Conservation (phyloP, 192 early-diverging fungal species). For the Powellomyces hirtus region DNA sequence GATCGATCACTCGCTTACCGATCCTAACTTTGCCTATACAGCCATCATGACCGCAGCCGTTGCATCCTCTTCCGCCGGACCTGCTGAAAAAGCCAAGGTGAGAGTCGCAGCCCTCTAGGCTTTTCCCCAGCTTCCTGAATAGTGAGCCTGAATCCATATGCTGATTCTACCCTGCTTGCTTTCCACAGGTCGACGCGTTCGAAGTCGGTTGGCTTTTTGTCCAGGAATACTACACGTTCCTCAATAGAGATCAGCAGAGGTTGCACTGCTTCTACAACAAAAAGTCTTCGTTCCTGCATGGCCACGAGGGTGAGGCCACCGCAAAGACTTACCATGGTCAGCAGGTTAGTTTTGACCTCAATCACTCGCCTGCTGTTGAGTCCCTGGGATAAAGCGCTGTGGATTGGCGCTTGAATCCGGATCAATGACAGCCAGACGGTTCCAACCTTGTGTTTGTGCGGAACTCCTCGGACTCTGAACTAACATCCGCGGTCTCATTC, state of each 20-base stretch:
- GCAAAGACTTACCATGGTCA: conserved; percentile 58
- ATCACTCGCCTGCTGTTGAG: too few species aligned
- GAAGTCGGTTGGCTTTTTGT: conserved; percentile 94
- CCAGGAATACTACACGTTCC: conserved; percentile 89
- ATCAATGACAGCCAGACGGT: too few species aligned
- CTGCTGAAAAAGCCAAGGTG: too few species aligned
- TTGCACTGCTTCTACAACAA: conserved; percentile 89
- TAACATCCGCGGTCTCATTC: background rate
- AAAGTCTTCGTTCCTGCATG: conserved; percentile 79
- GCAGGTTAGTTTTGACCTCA: conserved; percentile 46
- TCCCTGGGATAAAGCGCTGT: background rate
- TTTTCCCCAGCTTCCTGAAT: too few species aligned
- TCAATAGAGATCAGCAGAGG: conserved; percentile 77
- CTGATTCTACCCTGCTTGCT: too few species aligned
- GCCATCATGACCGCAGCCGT: too few species aligned
- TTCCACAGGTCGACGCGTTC: conserved; percentile 45
- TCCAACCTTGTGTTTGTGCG: too few species aligned
- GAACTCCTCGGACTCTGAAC: background rate
- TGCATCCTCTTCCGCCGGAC: too few species aligned
- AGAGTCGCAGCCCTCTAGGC: too few species aligned
- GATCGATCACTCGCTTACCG: too few species aligned
- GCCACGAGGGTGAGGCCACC: conserved; percentile 71
- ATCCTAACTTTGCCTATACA: too few species aligned
- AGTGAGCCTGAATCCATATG: too few species aligned
- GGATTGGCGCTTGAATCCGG: conserved; percentile 61